A percentile compares a stretch with the other conserved stretches of the same genome.
phyloP scores from a whole-genome alignment of 495 filamentous ascomycete species.

The Aspergillus incahuasiensis region DNA sequence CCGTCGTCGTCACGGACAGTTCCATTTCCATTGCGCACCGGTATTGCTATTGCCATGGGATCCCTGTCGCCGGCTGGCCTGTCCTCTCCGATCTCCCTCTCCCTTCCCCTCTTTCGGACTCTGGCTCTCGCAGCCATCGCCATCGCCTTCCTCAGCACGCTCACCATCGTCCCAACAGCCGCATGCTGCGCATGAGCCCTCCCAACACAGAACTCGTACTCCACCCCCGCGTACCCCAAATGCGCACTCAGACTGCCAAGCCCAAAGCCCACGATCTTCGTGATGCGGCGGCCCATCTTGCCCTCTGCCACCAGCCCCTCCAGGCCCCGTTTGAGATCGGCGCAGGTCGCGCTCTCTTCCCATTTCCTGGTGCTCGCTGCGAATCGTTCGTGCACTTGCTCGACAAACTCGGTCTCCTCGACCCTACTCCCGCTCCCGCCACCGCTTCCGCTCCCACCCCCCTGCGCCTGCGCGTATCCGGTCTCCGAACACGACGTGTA shows the following conservation, averaged over 20 bases:
- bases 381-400: conserved; percentile 9
- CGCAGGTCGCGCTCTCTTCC: conserved; percentile 10
- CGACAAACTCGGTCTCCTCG: no score
- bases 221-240: no score
- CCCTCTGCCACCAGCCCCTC: neutral
- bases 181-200: conserved; percentile 21
- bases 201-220: neutral
- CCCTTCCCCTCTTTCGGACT: neutral
- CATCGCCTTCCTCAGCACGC: neutral
- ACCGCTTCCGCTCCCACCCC: no score
- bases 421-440: no score
- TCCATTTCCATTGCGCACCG: neutral
- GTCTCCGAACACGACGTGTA: conserved; percentile 12
- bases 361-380: conserved; percentile 3
- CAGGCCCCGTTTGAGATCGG: neutral
- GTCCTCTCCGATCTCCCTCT: neutral
- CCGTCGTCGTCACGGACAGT: neutral
- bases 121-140: no score
- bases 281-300: neutral
- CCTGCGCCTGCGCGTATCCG: no score
- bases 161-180: conserved; percentile 18
- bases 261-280: conserved; percentile 22
- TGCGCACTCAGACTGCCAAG: conserved; percentile 12
- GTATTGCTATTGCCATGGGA: neutral
- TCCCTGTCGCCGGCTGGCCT: neutral